These are phyloP conservation scores for Cyathus striatus DNA, from an alignment of 768 basidiomycete genomes.

Conservation along the genomic window DNA sequence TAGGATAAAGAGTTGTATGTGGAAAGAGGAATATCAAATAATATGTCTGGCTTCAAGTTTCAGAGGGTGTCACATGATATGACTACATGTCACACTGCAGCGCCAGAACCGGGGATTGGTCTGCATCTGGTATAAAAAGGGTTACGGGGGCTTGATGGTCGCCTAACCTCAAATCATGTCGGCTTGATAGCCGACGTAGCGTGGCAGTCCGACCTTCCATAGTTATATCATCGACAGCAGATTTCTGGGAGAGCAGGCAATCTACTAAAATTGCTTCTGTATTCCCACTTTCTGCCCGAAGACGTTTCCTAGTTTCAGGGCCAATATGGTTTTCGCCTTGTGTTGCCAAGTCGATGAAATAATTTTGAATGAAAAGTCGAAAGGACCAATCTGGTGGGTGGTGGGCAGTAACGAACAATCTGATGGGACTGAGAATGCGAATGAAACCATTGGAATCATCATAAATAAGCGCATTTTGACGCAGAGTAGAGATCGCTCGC, in stretches of 20 bases:
- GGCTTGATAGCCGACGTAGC: too few relatives aligned
- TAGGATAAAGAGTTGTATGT: too few relatives aligned
- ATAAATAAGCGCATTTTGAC: slow-evolving; percentile 19
- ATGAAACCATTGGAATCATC: slow-evolving; percentile 13
- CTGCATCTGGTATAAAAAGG: slow-evolving; percentile 13
- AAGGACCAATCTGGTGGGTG: slow-evolving; percentile 13
- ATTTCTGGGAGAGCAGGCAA: slow-evolving; percentile 7
- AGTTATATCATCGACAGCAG: slow-evolving; percentile 10
- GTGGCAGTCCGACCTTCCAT: too few relatives aligned
- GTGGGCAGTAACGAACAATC: slow-evolving; percentile 16
- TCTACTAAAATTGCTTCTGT: slow-evolving; percentile 16
- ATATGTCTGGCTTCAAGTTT: too few relatives aligned
- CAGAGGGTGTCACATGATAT: too few relatives aligned
- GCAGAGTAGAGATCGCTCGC: slow-evolving; percentile 19
- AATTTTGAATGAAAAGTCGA: slow-evolving; percentile 13
- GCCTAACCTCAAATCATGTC: too few relatives aligned
- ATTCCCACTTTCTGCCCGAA: slow-evolving; percentile 18
- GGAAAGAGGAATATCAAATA: too few relatives aligned
- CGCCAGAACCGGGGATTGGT: too few relatives aligned
- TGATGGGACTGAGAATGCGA: slow-evolving; percentile 21
- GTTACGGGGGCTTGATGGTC: too few relatives aligned
- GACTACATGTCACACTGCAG: too few relatives aligned
- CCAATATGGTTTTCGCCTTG: slow-evolving; percentile 6
- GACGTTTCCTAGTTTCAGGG: slow-evolving; percentile 9
- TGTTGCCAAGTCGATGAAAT: slow-evolving; percentile 15